Conservation (phyloP, 2,329 filamentous ascomycete species). For the Pyricularia pennisetigena region DNA sequence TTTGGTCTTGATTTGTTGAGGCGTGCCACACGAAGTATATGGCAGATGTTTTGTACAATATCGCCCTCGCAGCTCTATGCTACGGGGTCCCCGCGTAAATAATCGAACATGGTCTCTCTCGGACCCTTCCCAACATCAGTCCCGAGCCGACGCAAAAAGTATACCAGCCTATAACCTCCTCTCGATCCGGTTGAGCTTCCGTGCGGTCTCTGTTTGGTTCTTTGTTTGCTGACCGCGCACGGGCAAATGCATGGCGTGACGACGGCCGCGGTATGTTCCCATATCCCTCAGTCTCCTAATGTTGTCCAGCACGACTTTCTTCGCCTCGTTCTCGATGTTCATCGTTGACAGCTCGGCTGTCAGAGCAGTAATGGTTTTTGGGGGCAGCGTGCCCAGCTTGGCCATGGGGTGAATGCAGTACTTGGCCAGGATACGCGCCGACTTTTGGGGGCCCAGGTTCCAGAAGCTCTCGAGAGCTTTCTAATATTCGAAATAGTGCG, state of each 20-base stretch:
- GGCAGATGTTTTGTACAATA: not conserved
- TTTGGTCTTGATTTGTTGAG: not conserved
- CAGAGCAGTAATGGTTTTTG: constrained; percentile 70
- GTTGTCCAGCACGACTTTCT: constrained; percentile 70
- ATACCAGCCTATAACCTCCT: constrained; percentile 24
- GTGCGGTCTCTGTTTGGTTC: constrained; percentile 55
- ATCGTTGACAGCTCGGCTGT: constrained; percentile 80
- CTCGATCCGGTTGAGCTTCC: constrained; percentile 51
- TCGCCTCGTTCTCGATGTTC: constrained; percentile 87
- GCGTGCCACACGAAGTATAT: not conserved
- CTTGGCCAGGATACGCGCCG: constrained; percentile 72
- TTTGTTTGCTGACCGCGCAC: constrained; percentile 85
- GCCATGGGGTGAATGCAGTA: constrained; percentile 80
- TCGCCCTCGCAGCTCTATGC: not conserved
- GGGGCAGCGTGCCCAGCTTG: constrained; percentile 63
- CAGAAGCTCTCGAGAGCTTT: constrained; percentile 79
- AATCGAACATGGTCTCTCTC: constrained; percentile 4
- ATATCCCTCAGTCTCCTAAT: constrained; percentile 83
- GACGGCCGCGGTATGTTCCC: constrained; percentile 76
- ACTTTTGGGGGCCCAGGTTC: constrained; percentile 63
- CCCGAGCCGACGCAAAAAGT: not conserved
- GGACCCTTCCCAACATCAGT: not conserved
- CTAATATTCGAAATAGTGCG: constrained; percentile 22
- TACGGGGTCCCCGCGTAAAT: not conserved
- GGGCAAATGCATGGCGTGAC: constrained; percentile 88